phyloP scores from a whole-genome alignment of 768 basidiomycete species.

The Termitomyces titanicus region DNA sequence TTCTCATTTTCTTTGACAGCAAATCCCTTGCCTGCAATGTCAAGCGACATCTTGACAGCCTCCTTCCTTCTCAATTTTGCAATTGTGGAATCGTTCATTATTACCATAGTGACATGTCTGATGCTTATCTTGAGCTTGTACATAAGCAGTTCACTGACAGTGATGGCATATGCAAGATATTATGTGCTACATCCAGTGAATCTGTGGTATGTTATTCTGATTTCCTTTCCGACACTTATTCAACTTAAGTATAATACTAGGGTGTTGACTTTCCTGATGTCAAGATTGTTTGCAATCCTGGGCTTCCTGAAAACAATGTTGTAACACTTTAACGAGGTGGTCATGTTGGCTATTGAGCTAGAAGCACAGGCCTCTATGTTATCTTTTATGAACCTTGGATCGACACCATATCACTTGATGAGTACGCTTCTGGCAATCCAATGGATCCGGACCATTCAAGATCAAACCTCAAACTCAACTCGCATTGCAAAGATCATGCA shows the following conservation, averaged over 20 bases:
- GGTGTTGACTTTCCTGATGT: constrained; percentile 22
- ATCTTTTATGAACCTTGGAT: constrained; percentile 12
- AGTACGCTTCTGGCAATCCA: background rate
- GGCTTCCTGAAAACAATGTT: constrained; percentile 13
- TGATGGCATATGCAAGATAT: constrained; percentile 16
- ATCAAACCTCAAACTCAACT: background rate
- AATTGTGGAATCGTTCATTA: constrained; percentile 17
- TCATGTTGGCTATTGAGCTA: constrained; percentile 4
- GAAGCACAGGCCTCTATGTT: constrained; percentile 9
- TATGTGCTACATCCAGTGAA: constrained; percentile 14
- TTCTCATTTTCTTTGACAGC: constrained; percentile 1
- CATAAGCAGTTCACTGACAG: constrained; percentile 16
- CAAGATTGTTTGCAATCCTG: constrained; percentile 16
- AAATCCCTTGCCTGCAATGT: background rate
- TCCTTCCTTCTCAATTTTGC: constrained; percentile 9
- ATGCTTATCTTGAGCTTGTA: constrained; percentile 15
- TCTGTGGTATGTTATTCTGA: background rate
- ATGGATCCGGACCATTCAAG: constrained; percentile 2
- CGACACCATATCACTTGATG: background rate
- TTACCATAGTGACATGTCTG: constrained; percentile 26
- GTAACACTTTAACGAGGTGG: constrained; percentile 17
- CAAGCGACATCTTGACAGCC: constrained; percentile 3
- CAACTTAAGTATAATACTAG: background rate
- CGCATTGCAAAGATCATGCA: background rate
- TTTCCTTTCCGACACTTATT: constrained; percentile 2